phyloP scores from a whole-genome alignment of 805 yeast species.

The Schwanniomyces sp. region DNA sequence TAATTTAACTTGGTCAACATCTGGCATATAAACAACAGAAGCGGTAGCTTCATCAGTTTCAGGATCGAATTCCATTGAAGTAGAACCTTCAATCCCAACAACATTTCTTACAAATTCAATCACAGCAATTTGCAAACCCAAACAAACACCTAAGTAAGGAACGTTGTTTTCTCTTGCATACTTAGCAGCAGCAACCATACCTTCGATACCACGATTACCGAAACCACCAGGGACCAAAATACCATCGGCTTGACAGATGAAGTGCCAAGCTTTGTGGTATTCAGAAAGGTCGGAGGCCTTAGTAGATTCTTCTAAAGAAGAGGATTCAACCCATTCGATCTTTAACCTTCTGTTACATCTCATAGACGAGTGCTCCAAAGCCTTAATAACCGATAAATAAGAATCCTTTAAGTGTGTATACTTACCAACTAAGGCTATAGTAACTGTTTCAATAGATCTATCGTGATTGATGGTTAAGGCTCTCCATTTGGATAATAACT shows the following conservation, averaged over 20 bases:
- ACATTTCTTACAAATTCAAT: conserved; percentile 88
- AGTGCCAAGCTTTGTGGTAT: conserved; percentile 95
- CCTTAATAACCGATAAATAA: conserved; percentile 89
- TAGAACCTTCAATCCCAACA: conserved; percentile 64
- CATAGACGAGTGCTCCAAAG: conserved; percentile 95
- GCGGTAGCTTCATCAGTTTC: conserved; percentile 61
- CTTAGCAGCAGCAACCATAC: conserved; percentile 95
- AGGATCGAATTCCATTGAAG: conserved; percentile 80
- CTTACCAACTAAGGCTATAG: conserved; percentile 96
- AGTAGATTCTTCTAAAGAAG: conserved; percentile 78
- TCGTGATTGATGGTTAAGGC: conserved; percentile 77
- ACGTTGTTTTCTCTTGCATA: conserved; percentile 96
- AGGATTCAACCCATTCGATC: conserved; percentile 95
- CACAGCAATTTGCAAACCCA: conserved; percentile 96
- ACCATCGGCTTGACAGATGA: conserved; percentile 91
- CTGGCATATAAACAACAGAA: conserved; percentile 96
- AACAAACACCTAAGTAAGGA: conserved; percentile 95
- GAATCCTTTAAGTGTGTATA: conserved; percentile 95
- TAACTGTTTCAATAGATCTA: conserved; percentile 79
- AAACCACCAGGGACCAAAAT: conserved; percentile 98
- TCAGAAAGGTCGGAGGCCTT: conserved; percentile 64
- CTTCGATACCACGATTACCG: conserved; percentile 96
- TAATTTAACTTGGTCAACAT: conserved; percentile 88
- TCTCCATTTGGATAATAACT: conserved; percentile 76
- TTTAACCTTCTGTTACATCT: conserved; percentile 79